A percentile compares a stretch with the other conserved stretches of the same genome.
Evolutionary conservation across 169 alveolate genomes (phyloP).

Genomic region (Plasmodium sp.): DNA sequence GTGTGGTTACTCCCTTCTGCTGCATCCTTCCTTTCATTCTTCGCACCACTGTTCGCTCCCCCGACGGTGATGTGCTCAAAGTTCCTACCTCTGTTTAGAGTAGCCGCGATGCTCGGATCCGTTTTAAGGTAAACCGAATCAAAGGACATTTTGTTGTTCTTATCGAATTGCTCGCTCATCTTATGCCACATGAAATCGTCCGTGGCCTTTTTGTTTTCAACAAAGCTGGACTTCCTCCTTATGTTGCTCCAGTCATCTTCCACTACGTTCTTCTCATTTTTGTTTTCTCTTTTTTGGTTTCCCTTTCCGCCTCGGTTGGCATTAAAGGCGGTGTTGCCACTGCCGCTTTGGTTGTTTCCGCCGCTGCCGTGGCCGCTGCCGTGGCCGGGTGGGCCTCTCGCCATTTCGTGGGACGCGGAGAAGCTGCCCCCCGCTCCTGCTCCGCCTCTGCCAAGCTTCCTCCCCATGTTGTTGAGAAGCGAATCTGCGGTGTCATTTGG

Average conservation of each 20-base stretch:
- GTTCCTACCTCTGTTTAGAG: not conserved
- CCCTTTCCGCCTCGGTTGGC: not conserved
- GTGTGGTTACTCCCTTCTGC: not conserved
- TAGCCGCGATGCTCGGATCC: not conserved
- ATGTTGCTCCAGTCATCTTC: constrained; percentile 67
- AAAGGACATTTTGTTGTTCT: constrained; percentile 2
- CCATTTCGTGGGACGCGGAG: not conserved
- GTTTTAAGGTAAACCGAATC: not conserved
- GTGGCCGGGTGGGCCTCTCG: not conserved
- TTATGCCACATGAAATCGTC: constrained; percentile 69
- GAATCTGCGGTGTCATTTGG: not conserved
- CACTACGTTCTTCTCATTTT: constrained; percentile 8
- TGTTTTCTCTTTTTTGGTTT: constrained; percentile 14
- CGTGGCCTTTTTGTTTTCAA: constrained; percentile 25
- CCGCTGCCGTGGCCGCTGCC: not conserved
- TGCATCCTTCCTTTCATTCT: not conserved
- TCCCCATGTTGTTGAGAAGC: not conserved
- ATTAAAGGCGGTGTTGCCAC: constrained; percentile 2
- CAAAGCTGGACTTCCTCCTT: constrained; percentile 24
- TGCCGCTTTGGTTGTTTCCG: not conserved
- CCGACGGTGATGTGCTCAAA: not conserved
- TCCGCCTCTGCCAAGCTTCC: not conserved
- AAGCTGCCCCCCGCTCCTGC: not conserved
- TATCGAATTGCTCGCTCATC: constrained; percentile 67
- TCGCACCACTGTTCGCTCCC: not conserved